Evolutionary conservation across 352 stramenopile species (phyloP), one percentile per base, ranked within the genome.

Genomic region (Phytopythium montanum): DNA sequence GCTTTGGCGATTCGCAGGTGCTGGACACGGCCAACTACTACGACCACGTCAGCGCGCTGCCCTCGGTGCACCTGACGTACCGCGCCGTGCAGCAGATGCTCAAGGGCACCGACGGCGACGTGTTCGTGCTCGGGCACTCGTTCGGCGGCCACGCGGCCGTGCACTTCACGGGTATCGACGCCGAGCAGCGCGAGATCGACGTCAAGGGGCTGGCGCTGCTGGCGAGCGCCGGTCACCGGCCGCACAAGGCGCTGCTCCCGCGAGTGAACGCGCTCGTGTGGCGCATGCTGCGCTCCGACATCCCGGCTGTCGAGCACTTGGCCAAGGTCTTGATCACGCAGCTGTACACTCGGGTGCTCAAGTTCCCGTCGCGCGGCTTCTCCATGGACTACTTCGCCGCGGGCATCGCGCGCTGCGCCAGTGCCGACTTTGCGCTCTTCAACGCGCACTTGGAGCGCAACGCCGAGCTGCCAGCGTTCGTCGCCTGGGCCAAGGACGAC

Each of bases 91-190:
- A 72, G 8, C 18, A 51, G n/a, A 66, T 88, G 14, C 62, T 79
- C 19, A 46, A 52, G 28, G 53, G 59, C 4, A 61, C 67, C 4
- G 52, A 69, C 26, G 25, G 52, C 12, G 67, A 79, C 44, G 64
- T 85, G 18, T 79, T 92, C 45, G 59, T 90, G 14, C 53, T 90
- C 2, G 79, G 82, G 2, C 79, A 90, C 46, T 92, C 82, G 34
- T 88, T 90, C 44, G 77, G 82, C 10, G 73, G 76, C 25, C 79
- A 92, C 55, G 69, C 79, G 6, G 72, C 68, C 0, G 61, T 88
- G 8, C 68, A 80, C 28, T 60, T 92, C 33, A 75, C 79, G 0
- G 74, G 68, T 1, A 68, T 78, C 9, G 75, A 85, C 34, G 41
- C 61, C 0, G 50, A 72, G 29, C 51, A 68, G 49, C 51, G 66